Evolutionary conservation across 148 eudicot genomes (phyloP).

Genomic region (Nepenthes gracilis): DNA sequence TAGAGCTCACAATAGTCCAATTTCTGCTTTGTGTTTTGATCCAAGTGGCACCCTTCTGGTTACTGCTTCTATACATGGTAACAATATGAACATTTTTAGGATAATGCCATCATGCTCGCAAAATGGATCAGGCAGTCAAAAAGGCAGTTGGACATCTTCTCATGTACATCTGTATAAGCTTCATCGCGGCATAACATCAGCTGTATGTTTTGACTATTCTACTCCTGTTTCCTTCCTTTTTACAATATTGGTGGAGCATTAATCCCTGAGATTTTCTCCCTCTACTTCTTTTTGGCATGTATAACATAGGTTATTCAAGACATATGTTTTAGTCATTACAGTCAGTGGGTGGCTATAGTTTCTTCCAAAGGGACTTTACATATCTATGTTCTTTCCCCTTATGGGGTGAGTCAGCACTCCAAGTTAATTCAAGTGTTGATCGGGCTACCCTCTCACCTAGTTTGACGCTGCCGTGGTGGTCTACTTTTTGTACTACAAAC

Average conservation of each 20-base stretch:
- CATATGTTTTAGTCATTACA: constrained; percentile 86
- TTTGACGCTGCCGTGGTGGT: constrained; percentile 83
- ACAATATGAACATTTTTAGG: constrained; percentile 82
- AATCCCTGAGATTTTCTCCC: constrained; percentile 1
- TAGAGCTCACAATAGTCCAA: constrained; percentile 92
- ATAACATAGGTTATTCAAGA: constrained; percentile 82
- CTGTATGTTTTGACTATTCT: constrained; percentile 37
- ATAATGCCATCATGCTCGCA: constrained; percentile 59
- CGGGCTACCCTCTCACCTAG: constrained; percentile 45
- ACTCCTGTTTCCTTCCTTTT: neutral
- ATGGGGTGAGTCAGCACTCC: constrained; percentile 84
- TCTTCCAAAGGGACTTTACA: constrained; percentile 94
- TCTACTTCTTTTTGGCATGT: neutral
- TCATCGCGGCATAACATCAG: constrained; percentile 89
- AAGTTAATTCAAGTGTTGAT: constrained; percentile 41
- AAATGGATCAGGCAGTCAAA: constrained; percentile 55
- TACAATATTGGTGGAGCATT: neutral
- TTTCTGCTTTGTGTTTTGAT: constrained; percentile 91
- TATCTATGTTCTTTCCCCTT: constrained; percentile 76
- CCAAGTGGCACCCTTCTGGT: constrained; percentile 97
- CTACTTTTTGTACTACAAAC: constrained; percentile 45
- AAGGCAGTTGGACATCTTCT: constrained; percentile 57
- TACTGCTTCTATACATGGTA: constrained; percentile 89
- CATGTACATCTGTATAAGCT: constrained; percentile 93
- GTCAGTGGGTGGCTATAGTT: constrained; percentile 92